These are phyloP conservation scores for Venturia carpophila DNA, from an alignment of 2,329 filamentous ascomycete species.

Conservation along the genomic window DNA sequence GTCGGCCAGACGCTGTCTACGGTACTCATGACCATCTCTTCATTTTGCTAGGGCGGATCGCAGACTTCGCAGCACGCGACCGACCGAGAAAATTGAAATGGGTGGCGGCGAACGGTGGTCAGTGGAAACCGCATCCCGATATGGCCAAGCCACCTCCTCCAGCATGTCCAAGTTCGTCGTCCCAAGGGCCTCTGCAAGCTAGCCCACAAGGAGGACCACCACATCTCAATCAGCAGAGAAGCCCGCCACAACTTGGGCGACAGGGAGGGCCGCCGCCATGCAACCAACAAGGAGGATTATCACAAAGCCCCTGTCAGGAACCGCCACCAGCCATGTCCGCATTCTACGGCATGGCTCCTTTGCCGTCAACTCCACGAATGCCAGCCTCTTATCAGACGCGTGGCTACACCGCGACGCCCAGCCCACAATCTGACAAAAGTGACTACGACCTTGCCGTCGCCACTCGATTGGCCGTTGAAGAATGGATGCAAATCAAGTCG, in stretches of 20 bases:
- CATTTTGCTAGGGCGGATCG: slow-evolving; percentile 69
- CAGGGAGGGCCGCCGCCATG: no score
- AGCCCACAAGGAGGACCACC: not conserved
- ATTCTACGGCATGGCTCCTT: slow-evolving; percentile 47
- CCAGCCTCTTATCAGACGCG: slow-evolving; percentile 33
- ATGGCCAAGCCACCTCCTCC: slow-evolving; percentile 19
- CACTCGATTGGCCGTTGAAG: slow-evolving; percentile 60
- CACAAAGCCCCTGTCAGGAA: slow-evolving; percentile 15
- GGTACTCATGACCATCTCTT: slow-evolving; percentile 85
- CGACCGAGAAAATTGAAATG: slow-evolving; percentile 67
- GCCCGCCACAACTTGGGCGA: slow-evolving; percentile 18
- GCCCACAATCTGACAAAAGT: slow-evolving; percentile 17
- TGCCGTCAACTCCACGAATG: slow-evolving; percentile 35
- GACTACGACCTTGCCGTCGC: slow-evolving; percentile 55
- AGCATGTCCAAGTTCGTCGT: not conserved
- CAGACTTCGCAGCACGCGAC: slow-evolving; percentile 71
- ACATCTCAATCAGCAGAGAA: slow-evolving; percentile 10
- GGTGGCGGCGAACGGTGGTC: slow-evolving; percentile 50
- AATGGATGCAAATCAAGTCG: slow-evolving; percentile 69
- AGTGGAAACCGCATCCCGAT: slow-evolving; percentile 46
- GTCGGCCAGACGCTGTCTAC: slow-evolving; percentile 69
- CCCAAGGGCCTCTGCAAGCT: slow-evolving; percentile 2
- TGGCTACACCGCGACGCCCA: slow-evolving; percentile 17
- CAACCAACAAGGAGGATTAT: not conserved
- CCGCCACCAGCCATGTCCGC: slow-evolving; percentile 21